Evolutionary conservation across 83 land plant genomes (phyloP), one percentile per base, ranked within the genome.

Genomic region (Isoetes engelmannii): DNA sequence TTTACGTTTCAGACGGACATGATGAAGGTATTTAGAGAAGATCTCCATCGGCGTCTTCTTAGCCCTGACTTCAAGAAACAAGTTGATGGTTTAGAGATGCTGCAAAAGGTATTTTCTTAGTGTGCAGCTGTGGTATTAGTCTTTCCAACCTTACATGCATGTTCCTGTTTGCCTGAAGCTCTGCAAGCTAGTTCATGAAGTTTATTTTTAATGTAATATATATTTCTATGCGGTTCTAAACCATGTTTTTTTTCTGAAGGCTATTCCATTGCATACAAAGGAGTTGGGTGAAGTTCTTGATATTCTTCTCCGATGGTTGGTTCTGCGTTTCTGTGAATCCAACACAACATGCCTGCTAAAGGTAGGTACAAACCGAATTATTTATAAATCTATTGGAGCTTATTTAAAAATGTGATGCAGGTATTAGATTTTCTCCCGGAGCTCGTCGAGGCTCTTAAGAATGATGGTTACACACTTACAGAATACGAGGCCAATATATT

Each of bases 1-100:
- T 20, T 45, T 64, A 44, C n/a, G 18, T 65, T 76, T 73, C 87
- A 92, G 97, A 69, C 18, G 82, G 98, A 89, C 63, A 45, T 93
- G 19, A 74, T 83, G 69, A 93, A 73, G 65, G 79, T 85, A 69
- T 87, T 93, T 48, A 81, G 98, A 66, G 98, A 93, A 75, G 98
- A 93, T 79, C 56, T 93, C 21, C 85, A 86, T 67, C 74, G 86
- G 48, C 70, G 94, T 45, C 79, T 95, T 7, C 71, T 92, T 45
- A 95, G 97, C 61, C 84, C 83, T 9, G 99, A 95, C 64, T 95
- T 95, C 74, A 95, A 92, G 79, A 95, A 95, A 82, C 99, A 95
- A 78, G 85, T 95, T 37, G 99, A 95, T 58, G 99, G 99, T 6
- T 81, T 95, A 57, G 99, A 95, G 44, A 45, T 92, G 73, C 71